A percentile compares a stretch with the other conserved stretches of the same genome.
Conservation (phyloP, 2,329 filamentous ascomycete genomes). For the Orbilia ellipsospora region DNA sequence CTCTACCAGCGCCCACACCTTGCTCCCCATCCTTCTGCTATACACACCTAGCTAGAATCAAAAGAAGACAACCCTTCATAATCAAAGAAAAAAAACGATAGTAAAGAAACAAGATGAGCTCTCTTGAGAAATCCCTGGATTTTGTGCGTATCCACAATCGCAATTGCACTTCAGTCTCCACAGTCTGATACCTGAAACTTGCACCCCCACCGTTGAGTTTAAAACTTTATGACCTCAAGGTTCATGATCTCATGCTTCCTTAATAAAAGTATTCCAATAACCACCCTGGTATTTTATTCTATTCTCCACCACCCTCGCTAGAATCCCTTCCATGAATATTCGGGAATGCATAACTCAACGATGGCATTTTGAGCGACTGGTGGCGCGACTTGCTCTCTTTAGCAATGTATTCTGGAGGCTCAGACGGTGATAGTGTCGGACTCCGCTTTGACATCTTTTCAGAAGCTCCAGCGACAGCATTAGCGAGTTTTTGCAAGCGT, state of each 20-base stretch:
- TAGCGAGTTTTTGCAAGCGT: constrained; percentile 33
- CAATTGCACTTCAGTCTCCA: constrained; percentile 25
- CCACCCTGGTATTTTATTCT: not conserved
- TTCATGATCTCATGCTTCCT: not conserved
- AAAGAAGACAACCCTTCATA: not conserved
- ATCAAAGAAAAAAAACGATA: constrained; percentile 1
- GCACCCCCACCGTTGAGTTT: constrained; percentile 21
- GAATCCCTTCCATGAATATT: constrained; percentile 29
- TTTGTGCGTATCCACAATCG: constrained; percentile 8
- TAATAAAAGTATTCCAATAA: no score
- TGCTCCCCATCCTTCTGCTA: not conserved
- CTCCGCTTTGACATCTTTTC: constrained; percentile 42
- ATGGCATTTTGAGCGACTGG: constrained; percentile 37
- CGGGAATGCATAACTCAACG: constrained; percentile 26
- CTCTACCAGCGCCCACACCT: not conserved
- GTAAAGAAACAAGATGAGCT: constrained; percentile 33
- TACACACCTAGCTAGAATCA: no score
- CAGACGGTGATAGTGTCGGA: constrained; percentile 24
- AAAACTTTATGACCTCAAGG: constrained; percentile 2
- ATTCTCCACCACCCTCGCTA: not conserved
- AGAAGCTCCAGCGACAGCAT: constrained; percentile 2
- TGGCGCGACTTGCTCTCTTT: constrained; percentile 21
- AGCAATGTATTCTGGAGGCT: constrained; percentile 19
- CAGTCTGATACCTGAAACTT: constrained; percentile 31
- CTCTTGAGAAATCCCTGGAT: not conserved